Evolutionary conservation across 257 asterid genomes (phyloP).

Genomic region (Ballota nigra): DNA sequence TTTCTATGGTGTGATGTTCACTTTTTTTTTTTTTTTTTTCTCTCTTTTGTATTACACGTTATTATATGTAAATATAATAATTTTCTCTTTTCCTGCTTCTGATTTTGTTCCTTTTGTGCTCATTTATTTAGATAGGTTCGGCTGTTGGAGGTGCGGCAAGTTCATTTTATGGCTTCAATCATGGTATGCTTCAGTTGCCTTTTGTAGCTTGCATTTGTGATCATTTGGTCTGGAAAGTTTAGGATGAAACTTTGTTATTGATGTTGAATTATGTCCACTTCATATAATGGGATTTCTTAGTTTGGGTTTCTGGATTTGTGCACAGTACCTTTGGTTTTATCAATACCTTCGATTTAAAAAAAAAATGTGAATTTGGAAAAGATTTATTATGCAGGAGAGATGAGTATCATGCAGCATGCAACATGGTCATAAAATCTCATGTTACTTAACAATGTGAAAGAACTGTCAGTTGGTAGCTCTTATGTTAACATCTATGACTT

Average conservation of each 20-base stretch:
- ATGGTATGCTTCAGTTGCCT: conserved; percentile 40
- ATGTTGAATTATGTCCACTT: too few relatives aligned
- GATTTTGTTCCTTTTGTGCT: conserved; percentile 5
- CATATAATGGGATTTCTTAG: not conserved
- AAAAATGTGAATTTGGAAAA: too few relatives aligned
- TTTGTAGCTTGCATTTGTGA: not conserved
- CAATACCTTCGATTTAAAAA: too few relatives aligned
- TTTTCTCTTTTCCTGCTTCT: not conserved
- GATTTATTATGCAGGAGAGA: not conserved
- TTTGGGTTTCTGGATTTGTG: not conserved
- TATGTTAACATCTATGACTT: not conserved
- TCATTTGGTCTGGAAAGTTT: not conserved
- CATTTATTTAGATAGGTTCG: conserved; percentile 66
- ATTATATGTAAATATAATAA: not conserved
- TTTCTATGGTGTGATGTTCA: conserved; percentile 63
- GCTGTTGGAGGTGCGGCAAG: conserved; percentile 90
- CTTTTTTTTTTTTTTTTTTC: not conserved
- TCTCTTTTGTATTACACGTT: not conserved
- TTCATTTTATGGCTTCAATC: conserved; percentile 76
- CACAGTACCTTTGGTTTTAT: not conserved
- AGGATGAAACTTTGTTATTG: not conserved
- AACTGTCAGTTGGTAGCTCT: not conserved
- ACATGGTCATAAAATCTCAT: not conserved
- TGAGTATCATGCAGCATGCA: not conserved
- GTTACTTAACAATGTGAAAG: not conserved